These are phyloP conservation scores for Prosopis cineraria DNA, from an alignment of 306 rosid genomes.

Conservation along the genomic window DNA sequence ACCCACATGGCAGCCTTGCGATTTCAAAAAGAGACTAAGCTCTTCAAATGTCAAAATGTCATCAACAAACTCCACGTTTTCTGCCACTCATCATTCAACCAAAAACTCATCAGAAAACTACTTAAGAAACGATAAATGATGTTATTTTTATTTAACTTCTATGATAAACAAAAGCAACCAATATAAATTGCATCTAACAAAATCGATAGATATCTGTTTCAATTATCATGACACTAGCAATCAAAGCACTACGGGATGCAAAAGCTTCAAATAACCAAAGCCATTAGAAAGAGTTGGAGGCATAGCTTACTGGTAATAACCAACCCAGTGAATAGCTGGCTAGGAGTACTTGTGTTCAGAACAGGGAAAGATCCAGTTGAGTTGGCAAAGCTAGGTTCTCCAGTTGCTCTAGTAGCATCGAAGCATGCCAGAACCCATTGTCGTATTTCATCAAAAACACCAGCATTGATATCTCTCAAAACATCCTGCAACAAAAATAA, in stretches of 20 bases:
- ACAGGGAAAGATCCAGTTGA: constrained; percentile 66
- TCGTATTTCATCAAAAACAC: constrained; percentile 59
- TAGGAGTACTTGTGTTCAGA: constrained; percentile 46
- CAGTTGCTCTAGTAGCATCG: constrained; percentile 45
- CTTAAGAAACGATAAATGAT: constrained; percentile 5
- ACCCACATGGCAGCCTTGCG: constrained; percentile 85
- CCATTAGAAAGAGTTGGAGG: constrained; percentile 21
- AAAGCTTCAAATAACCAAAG: neutral
- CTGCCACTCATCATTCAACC: constrained; percentile 53
- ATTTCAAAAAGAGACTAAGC: constrained; percentile 73
- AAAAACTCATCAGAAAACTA: neutral
- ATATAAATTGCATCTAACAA: constrained; percentile 11
- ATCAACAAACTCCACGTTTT: constrained; percentile 90
- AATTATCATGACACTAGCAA: constrained; percentile 10
- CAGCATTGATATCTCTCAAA: constrained; percentile 61
- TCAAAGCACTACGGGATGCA: constrained; percentile 11
- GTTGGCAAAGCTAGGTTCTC: constrained; percentile 51
- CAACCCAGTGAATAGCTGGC: constrained; percentile 66
- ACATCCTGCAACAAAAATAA: constrained; percentile 54
- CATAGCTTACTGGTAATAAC: constrained; percentile 70
- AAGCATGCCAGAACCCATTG: constrained; percentile 71
- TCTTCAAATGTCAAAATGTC: constrained; percentile 81
- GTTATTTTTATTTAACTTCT: constrained; percentile 8
- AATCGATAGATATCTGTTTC: constrained; percentile 12
- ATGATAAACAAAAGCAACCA: constrained; percentile 23